Base-by-base conservation (phyloP, 1,284 basidiomycete genomes). In the Cryptococcus deneoformans region DNA sequence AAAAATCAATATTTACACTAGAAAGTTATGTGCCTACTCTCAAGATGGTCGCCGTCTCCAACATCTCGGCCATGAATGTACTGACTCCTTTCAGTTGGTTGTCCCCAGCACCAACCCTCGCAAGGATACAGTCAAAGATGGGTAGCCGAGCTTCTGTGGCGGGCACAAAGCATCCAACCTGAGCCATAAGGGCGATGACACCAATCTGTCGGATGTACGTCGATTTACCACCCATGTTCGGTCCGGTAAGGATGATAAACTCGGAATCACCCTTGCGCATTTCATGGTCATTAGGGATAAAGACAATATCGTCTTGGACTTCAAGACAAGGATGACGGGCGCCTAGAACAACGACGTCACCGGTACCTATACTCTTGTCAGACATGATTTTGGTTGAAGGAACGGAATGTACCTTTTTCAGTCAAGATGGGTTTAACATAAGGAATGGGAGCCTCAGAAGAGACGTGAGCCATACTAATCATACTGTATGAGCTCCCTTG, bases 21-120 rank as follows among this genome's bases (percentile, higher is more conserved):
- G 45, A 2, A 54, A 35, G 37, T 29, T 29, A 29, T 29, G 29
- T 29, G 16, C 85, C 38, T 54, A 92, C 90, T 69, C 89, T 85
- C 48, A 99, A 83, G 68, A 99, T 99, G 0, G 92, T 93, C 0
- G 96, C 94, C 0, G 94, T 99, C 77, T 79, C 78, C n/a, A 78
- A 64, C 96, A 99, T 99, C 79, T 99, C 96, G 3, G 94, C 93
- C 95, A 99, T 99, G 75, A 99, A 99, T 0, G 96, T 99, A 36
- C 92, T 96, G 3, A 99, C 91, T 14, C 95, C 96, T 77, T 98
- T 98, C 46, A 98, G 80, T 75, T 98, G 94, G 75, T 90, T 94
- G 73, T 99, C 96, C 0, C 96, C 96, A 0, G 96, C 96, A 6
- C 96, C 96, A 1, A 99, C 95, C 65, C 96, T 84, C 56, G 95